These are phyloP conservation scores for Hyaloperonospora brassicae DNA, from an alignment of 352 stramenopile species.

Conservation along the genomic window DNA sequence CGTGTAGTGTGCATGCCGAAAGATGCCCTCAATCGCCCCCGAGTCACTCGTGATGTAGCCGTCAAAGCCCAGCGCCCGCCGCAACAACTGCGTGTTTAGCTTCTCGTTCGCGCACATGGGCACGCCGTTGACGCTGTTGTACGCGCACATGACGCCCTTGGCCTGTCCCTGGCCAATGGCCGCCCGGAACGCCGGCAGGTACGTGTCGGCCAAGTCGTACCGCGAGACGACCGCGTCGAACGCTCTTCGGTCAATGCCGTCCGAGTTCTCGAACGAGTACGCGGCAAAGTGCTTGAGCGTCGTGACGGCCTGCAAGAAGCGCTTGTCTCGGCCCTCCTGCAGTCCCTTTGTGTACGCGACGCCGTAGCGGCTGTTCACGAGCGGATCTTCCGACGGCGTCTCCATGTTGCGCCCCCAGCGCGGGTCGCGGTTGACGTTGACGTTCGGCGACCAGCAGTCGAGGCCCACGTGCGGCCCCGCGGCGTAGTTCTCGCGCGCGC, in stretches of 20 bases:
- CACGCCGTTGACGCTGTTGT: constrained; percentile 93
- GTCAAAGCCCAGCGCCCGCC: constrained; percentile 79
- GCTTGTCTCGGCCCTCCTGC: constrained; percentile 65
- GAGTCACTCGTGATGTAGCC: constrained; percentile 96
- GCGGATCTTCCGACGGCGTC: constrained; percentile 89
- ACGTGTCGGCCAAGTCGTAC: constrained; percentile 91
- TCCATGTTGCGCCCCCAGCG: constrained; percentile 92
- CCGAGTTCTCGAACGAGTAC: constrained; percentile 85
- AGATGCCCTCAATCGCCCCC: constrained; percentile 84
- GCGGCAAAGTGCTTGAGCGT: constrained; percentile 92
- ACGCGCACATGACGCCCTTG: constrained; percentile 92
- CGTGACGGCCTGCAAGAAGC: constrained; percentile 77
- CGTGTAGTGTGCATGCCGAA: constrained; percentile 67
- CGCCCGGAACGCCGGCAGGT: constrained; percentile 78
- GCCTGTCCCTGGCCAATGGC: constrained; percentile 75
- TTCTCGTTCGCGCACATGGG: constrained; percentile 87
- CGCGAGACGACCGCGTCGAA: constrained; percentile 87
- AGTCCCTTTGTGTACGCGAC: constrained; percentile 84
- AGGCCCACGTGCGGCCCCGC: constrained; percentile 66
- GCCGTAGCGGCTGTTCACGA: constrained; percentile 88
- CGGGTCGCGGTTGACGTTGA: constrained; percentile 93
- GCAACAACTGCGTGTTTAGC: constrained; percentile 62
- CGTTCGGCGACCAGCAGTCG: constrained; percentile 91
- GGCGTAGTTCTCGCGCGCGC: constrained; percentile 59
- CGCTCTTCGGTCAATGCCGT: constrained; percentile 59